A percentile compares a stretch with the other conserved stretches of the same genome.
phyloP scores from a whole-genome alignment of 805 yeast genomes.

The Starmerella bacillaris region DNA sequence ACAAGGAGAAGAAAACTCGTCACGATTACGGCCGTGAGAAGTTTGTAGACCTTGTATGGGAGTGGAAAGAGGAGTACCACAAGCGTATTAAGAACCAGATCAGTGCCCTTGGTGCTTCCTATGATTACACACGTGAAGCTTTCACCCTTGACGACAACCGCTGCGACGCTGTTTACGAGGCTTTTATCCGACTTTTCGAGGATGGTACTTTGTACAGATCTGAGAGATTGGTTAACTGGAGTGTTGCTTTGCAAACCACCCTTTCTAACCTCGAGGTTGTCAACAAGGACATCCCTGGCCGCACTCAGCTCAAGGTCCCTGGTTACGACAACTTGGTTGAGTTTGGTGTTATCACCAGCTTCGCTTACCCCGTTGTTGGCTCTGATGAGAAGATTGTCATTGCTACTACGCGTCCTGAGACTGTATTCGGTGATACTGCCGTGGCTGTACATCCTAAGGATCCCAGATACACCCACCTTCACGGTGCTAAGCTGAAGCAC shows the following conservation, averaged over 20 bases:
- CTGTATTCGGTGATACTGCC: conserved; percentile 93
- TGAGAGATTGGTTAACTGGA: conserved; percentile 87
- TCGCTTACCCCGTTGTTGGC: conserved; percentile 73
- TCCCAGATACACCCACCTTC: conserved; percentile 78
- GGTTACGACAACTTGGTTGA: conserved; percentile 80
- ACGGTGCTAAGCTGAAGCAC: conserved; percentile 79
- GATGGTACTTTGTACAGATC: conserved; percentile 94
- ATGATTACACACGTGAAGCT: conserved; percentile 89
- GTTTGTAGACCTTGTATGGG: conserved; percentile 82
- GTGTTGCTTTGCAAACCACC: conserved; percentile 84
- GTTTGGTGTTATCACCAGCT: conserved; percentile 92
- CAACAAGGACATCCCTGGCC: conserved; percentile 71
- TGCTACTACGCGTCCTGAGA: conserved; percentile 98
- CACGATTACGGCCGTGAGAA: conserved; percentile 90
- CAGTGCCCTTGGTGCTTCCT: conserved; percentile 81
- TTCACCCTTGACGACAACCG: conserved; percentile 74
- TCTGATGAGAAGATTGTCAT: conserved; percentile 76
- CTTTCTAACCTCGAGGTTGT: conserved; percentile 92
- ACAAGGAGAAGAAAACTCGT: conserved; percentile 69
- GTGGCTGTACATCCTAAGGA: conserved; percentile 96
- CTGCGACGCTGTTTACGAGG: conserved; percentile 68
- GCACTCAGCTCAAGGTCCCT: conserved; percentile 67
- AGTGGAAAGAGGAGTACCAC: conserved; percentile 94
- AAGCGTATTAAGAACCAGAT: conserved; percentile 68
- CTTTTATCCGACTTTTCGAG: conserved; percentile 78